Evolutionary conservation across 441 rosid genomes (phyloP).

Genomic region (Capsella rubella): DNA sequence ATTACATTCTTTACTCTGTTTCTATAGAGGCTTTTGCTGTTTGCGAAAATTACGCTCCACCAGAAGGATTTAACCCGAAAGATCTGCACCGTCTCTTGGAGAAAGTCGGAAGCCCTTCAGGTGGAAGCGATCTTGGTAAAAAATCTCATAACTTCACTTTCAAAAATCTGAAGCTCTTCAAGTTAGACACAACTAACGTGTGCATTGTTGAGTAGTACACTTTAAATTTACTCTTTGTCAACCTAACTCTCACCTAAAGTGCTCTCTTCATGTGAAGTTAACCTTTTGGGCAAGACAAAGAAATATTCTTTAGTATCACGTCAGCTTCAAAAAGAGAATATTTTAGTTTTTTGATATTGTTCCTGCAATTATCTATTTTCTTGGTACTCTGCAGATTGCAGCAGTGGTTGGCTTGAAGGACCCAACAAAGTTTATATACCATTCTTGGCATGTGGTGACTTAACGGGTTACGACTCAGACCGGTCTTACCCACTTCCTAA

Average conservation of each 20-base stretch:
- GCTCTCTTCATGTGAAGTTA: slow-evolving; percentile 38
- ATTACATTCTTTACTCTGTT: slow-evolving; percentile 29
- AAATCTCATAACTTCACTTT: slow-evolving; percentile 1
- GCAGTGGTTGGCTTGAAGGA: slow-evolving; percentile 94
- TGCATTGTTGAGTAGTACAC: slow-evolving; percentile 31
- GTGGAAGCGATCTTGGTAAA: slow-evolving; percentile 86
- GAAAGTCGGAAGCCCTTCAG: slow-evolving; percentile 93
- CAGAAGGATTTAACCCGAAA: slow-evolving; percentile 85
- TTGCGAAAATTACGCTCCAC: slow-evolving; percentile 95
- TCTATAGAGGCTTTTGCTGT: slow-evolving; percentile 94
- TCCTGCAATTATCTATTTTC: slow-evolving; percentile 5
- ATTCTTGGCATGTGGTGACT: slow-evolving; percentile 94
- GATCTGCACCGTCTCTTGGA: slow-evolving; percentile 87
- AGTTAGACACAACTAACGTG: slow-evolving; percentile 38
- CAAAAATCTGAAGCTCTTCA: slow-evolving; percentile 19
- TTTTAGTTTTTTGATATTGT: neutral
- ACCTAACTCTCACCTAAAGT: slow-evolving; percentile 40
- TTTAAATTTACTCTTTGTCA: slow-evolving; percentile 35
- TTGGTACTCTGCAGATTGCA: slow-evolving; percentile 69
- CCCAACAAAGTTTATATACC: slow-evolving; percentile 92
- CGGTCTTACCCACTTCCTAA: slow-evolving; percentile 89
- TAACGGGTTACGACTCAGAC: slow-evolving; percentile 89
- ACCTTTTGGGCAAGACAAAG: slow-evolving; percentile 29
- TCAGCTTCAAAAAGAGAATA: slow-evolving; percentile 21
- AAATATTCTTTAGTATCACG: slow-evolving; percentile 23